Evolutionary conservation across 192 early-diverging fungal species (phyloP).

Genomic region (Coemansia sp.): DNA sequence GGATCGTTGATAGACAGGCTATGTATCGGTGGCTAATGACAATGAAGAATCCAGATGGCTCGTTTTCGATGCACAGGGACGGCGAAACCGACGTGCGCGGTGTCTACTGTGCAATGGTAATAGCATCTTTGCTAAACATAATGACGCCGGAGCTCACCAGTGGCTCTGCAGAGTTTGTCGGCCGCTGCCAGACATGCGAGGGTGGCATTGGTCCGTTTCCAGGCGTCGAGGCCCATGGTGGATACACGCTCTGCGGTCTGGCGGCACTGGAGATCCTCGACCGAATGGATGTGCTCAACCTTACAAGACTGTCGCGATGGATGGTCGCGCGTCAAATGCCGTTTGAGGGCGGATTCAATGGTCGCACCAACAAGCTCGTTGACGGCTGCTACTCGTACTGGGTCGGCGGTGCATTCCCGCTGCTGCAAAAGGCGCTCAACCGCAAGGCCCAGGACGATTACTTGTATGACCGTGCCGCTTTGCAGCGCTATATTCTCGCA

Average conservation of each 20-base stretch:
- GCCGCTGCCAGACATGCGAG: conserved; percentile 83
- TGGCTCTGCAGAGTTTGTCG: conserved; percentile 68
- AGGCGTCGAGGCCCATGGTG: conserved; percentile 88
- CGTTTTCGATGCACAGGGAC: conserved; percentile 85
- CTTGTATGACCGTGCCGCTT: conserved; percentile 54
- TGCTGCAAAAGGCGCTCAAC: conserved; percentile 60
- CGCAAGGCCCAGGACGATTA: conserved; percentile 43
- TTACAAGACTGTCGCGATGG: conserved; percentile 67
- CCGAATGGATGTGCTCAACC: conserved; percentile 61
- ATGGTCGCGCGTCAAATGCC: conserved; percentile 74
- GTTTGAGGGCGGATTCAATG: conserved; percentile 94
- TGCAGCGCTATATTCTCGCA: conserved; percentile 86
- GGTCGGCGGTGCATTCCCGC: conserved; percentile 76
- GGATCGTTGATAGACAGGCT: conserved; percentile 47
- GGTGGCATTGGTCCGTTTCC: conserved; percentile 86
- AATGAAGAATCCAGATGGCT: conserved; percentile 84
- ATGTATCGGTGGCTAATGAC: conserved; percentile 74
- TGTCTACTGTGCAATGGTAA: conserved; percentile 80
- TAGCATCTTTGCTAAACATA: conserved; percentile 77
- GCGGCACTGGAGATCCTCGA: conserved; percentile 81
- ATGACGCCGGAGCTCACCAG: conserved; percentile 72
- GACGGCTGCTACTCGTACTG: conserved; percentile 99
- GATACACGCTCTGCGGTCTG: conserved; percentile 91
- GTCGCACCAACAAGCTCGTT: conserved; percentile 94
- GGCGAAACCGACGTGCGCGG: conserved; percentile 92